These are phyloP conservation scores for Cyberlindnera veronae DNA, from an alignment of 805 yeast genomes.

Conservation along the genomic window DNA sequence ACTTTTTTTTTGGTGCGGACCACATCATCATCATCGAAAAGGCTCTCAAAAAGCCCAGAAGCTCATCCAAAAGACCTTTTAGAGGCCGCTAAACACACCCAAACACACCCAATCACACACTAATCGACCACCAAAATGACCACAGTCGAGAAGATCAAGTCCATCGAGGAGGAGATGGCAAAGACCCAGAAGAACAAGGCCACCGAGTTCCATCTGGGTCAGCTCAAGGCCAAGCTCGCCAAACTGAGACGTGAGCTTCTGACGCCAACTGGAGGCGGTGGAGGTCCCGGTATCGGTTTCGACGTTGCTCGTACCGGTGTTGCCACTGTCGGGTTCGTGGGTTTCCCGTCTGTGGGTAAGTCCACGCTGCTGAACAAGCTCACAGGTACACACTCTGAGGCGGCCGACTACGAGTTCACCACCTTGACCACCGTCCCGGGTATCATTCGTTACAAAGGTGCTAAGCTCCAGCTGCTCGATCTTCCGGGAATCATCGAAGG, in stretches of 20 bases:
- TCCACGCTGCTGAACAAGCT: conserved; percentile 81
- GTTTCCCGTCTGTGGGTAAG: conserved; percentile 92
- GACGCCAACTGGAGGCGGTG: conserved; percentile 73
- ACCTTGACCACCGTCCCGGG: conserved; percentile 98
- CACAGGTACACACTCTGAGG: conserved; percentile 96
- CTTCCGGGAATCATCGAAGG: conserved; percentile 89
- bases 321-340: conserved; percentile 95
- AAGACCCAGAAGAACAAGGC: conserved; percentile 97
- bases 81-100: not conserved
- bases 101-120: not conserved
- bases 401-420: conserved; percentile 97
- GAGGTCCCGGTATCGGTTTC: conserved; percentile 91
- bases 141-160: conserved; percentile 34
- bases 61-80: not conserved
- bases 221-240: conserved; percentile 93
- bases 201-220: conserved; percentile 96
- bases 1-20: conserved; percentile 14
- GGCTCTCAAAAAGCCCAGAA: not conserved
- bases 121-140: conserved; percentile 18
- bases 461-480: conserved; percentile 94
- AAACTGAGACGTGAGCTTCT: conserved; percentile 89
- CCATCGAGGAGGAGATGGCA: conserved; percentile 97
- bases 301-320: conserved; percentile 99
- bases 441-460: conserved; percentile 92
- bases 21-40: conserved; percentile 2